Evolutionary conservation across 1,139 yeast species (phyloP), one percentile per base, ranked within the genome.

Genomic region (Oligophagozyma castellii): DNA sequence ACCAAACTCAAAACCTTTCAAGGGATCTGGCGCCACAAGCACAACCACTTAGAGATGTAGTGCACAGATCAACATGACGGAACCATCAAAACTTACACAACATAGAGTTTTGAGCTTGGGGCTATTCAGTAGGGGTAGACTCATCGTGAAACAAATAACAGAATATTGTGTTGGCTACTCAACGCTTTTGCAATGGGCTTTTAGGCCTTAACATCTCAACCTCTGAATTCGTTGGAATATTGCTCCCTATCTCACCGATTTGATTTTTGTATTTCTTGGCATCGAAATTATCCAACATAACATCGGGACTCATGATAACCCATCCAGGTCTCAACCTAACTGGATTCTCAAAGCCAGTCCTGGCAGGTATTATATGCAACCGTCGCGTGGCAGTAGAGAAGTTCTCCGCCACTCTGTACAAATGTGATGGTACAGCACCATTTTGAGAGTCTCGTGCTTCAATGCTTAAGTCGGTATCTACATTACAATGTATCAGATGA

Each of bases 231-330:
- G 71, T 70, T 4, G 89, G 84, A 2, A 83, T 60, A 51, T 69
- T 61, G 13, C 50, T 36, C 4, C 77, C 76, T 19, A 60, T 37
- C 5, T 34, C 33, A 39, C 53, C 54, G 43, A 61, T 56, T 23
- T 67, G 70, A 12, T 43, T 46, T 32, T 57, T 57, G 43, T 66
- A 73, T 7, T 47, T 46, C 4, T 39, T 40, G 2, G 71, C 61
- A 3, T 67, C 68, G 32, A 86, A 81, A 48, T 81, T 81, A 48
- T 81, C 69, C 21, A 80, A 47, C 39, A 79, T 52, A 3, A 78
- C 70, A 53, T 84, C 94, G 0, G 95, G 95, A 39, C 89, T 70
- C 66, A 80, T 63, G 11, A 83, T 67, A 3, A 83, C 93, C 96
- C 96, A 86, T 2, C 96, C 95, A 2, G 73, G 75, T 42, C 95